These are phyloP conservation scores for Arxiozyma slooffiae DNA, from an alignment of 1,139 yeast species.

Conservation along the genomic window DNA sequence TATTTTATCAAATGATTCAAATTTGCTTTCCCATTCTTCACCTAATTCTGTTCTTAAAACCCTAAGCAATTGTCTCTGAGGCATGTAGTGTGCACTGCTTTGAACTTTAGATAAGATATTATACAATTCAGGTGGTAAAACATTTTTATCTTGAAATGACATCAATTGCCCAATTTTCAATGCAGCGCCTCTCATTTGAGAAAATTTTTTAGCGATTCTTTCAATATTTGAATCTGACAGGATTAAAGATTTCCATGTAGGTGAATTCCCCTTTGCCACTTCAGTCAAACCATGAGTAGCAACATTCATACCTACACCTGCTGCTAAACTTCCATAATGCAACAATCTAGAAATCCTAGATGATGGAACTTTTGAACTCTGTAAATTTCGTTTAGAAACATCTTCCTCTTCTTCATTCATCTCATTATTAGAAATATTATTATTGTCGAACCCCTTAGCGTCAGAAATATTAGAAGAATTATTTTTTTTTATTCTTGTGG, in stretches of 20 bases:
- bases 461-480: no score
- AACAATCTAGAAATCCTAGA: conserved; percentile 76
- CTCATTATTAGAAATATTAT: neutral
- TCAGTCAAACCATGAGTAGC: conserved; percentile 70
- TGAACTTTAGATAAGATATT: conserved; percentile 75
- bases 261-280: conserved; percentile 43
- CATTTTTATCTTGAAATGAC: conserved; percentile 81
- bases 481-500: neutral
- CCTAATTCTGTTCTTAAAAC: conserved; percentile 73
- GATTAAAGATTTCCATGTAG: conserved; percentile 53
- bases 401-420: conserved; percentile 5
- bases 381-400: conserved; percentile 30
- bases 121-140: conserved; percentile 79
- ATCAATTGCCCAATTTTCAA: conserved; percentile 90
- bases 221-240: conserved; percentile 79
- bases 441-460: no score
- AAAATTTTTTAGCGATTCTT: conserved; percentile 73
- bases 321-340: conserved; percentile 89
- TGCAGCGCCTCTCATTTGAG: conserved; percentile 98
- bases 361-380: conserved; percentile 68
- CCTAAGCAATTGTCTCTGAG: conserved; percentile 74
- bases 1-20: conserved; percentile 67
- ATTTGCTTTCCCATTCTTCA: conserved; percentile 61
- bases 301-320: conserved; percentile 82
- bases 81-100: conserved; percentile 94